Conservation (phyloP, 2,329 filamentous ascomycete species). For the Penicillium decumbens region DNA sequence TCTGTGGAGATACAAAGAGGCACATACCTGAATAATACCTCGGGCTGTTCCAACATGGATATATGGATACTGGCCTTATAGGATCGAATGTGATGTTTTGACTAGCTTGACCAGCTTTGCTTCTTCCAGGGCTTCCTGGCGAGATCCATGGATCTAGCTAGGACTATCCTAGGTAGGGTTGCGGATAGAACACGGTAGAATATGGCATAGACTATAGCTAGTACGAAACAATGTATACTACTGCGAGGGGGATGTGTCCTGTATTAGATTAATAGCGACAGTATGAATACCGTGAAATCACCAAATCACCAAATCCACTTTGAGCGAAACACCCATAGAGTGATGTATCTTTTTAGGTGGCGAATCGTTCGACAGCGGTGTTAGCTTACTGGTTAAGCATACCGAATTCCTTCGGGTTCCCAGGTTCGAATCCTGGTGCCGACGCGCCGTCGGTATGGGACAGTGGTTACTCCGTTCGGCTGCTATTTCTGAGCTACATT, state of each 20-base stretch:
- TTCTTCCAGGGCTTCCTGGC: neutral
- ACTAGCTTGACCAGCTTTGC: neutral
- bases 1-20: neutral
- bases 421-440: neutral
- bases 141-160: neutral
- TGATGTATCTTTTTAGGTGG: neutral
- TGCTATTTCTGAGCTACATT: neutral
- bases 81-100: no score
- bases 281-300: neutral
- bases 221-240: neutral
- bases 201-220: neutral
- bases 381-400: neutral
- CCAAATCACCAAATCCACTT: neutral
- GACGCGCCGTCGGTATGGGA: neutral
- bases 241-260: no score
- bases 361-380: neutral
- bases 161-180: neutral
- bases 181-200: neutral
- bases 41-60: no score
- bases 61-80: no score
- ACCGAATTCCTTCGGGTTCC: neutral
- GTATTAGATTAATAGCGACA: neutral
- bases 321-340: neutral
- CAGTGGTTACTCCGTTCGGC: neutral
- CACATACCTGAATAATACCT: no score